phyloP scores from a whole-genome alignment of 1,139 yeast species.

The Scheffersomyces cryptocercus region DNA sequence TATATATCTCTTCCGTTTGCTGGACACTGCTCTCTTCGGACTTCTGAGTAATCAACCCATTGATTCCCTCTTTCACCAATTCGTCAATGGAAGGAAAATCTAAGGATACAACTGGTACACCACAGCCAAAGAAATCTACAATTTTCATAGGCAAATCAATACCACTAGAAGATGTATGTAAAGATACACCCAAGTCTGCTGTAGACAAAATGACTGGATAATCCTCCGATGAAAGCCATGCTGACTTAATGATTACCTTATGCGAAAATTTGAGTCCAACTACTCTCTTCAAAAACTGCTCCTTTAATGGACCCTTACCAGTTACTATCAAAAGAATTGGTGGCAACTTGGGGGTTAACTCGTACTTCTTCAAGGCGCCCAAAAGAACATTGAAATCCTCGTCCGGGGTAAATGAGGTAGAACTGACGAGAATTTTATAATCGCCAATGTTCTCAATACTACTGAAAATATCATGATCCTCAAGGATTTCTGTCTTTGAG shows the following conservation, averaged over 20 bases:
- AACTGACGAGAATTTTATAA: conserved; percentile 71
- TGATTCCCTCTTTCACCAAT: conserved; percentile 47
- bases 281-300: conserved; percentile 49
- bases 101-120: conserved; percentile 85
- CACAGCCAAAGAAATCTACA: conserved; percentile 94
- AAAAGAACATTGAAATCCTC: conserved; percentile 78
- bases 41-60: conserved; percentile 43
- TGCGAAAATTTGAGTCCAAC: conserved; percentile 36
- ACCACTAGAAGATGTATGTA: conserved; percentile 92
- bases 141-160: conserved; percentile 97
- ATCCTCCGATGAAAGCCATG: conserved; percentile 79
- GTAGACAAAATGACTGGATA: conserved; percentile 74
- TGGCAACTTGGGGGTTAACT: conserved; percentile 30
- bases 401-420: conserved; percentile 95
- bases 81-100: conserved; percentile 73
- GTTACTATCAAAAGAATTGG: conserved; percentile 72
- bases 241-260: conserved; percentile 57
- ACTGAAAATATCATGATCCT: conserved; percentile 40
- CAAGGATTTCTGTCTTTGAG: conserved; percentile 35
- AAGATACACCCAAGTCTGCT: conserved; percentile 86
- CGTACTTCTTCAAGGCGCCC: conserved; percentile 62
- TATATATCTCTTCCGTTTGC: conserved; percentile 50
- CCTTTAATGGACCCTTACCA: conserved; percentile 88
- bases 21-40: conserved; percentile 42
- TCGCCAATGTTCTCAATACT: conserved; percentile 24